Evolutionary conservation across 2,329 filamentous ascomycete genomes (phyloP), one percentile per base, ranked within the genome.

Genomic region (Seiridium unicorne): DNA sequence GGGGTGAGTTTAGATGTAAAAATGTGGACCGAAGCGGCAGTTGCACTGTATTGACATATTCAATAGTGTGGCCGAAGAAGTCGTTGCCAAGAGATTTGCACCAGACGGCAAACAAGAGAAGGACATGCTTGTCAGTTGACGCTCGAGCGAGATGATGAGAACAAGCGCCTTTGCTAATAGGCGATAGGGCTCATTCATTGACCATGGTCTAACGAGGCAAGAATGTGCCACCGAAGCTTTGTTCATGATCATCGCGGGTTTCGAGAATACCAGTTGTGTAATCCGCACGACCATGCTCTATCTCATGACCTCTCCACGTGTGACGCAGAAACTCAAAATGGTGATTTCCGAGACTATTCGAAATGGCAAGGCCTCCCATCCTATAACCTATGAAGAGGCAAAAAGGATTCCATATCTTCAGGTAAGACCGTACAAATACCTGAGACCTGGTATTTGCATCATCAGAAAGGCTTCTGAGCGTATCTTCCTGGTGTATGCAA

Each of bases 181-280:
- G 4, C 5, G 1, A 55, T 11, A 71, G 68, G 70, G 66, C 5
- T 70, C 70, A 0, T 73, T 71, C 59, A 69, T 72, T 31, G 63
- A 65, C 10, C 66, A 71, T 42, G 71, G 71, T 8, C 57, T 73
- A 18, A 64, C 66, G 1, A 63, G 65, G 36, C 44, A 62, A 44
- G 63, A 73, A 53, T 70, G 68, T 44, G 66, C 68, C 34, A 62
- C 64, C 2, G 71, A 73, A 56, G 63, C 60, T 1, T 61, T 71
- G 26, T 61, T 72, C 44, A 61, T 64, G 59, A 63, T 66, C 32
- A 44, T 63, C 8, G 66, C 65, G 3, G 66, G 82, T 5, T 79
- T 79, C 2, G 82, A 84, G 61, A 83, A 79, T 10, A 82, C 81
- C 0, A 77, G 81, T 0, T 79, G 77, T 0, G 75, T 76, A 2